Percentiles rank a stretch among this genome's conserved stretches.
These are phyloP conservation scores for Neoscytalidium dimidiatum DNA, from an alignment of 2,329 filamentous ascomycete genomes.

Conservation along the genomic window DNA sequence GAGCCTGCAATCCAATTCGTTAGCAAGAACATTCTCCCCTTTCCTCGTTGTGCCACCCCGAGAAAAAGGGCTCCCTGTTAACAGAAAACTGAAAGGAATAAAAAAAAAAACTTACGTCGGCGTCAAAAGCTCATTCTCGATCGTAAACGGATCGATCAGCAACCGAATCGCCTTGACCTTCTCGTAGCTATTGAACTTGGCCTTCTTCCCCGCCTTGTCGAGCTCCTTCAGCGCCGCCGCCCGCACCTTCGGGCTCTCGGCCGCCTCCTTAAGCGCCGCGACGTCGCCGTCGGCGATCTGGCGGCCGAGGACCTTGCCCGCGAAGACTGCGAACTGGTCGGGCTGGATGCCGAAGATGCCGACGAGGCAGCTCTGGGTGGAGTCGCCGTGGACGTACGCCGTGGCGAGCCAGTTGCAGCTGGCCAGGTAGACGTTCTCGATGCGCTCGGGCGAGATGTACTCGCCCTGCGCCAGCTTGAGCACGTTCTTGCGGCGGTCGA, in stretches of 20 bases:
- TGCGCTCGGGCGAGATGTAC: slow-evolving; percentile 95
- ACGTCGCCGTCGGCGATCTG: slow-evolving; percentile 65
- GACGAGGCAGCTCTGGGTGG: slow-evolving; percentile 77
- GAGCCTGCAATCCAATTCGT: slow-evolving; percentile 48
- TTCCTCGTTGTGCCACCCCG: too few species aligned
- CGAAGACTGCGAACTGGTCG: slow-evolving; percentile 77
- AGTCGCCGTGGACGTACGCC: slow-evolving; percentile 90
- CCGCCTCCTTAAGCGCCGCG: slow-evolving; percentile 66
- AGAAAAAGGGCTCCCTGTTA: too few species aligned
- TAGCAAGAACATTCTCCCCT: slow-evolving; percentile 21
- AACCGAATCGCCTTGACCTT: slow-evolving; percentile 73
- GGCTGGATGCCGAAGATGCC: slow-evolving; percentile 88
- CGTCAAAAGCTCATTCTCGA: slow-evolving; percentile 88
- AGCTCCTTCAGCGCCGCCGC: slow-evolving; percentile 77
- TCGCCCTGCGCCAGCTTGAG: slow-evolving; percentile 97
- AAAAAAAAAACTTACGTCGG: slow-evolving; percentile 69
- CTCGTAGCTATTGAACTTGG: slow-evolving; percentile 93
- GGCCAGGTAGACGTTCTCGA: slow-evolving; percentile 91
- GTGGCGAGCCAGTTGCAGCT: slow-evolving; percentile 76
- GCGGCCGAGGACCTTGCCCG: slow-evolving; percentile 72
- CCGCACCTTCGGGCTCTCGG: slow-evolving; percentile 69
- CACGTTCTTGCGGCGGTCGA: slow-evolving; percentile 99
- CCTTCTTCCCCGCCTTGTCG: slow-evolving; percentile 73
- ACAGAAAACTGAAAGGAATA: too few species aligned
- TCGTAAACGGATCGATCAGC: slow-evolving; percentile 84